phyloP scores from a whole-genome alignment of 805 yeast species.

The Metschnikowia kofuensis region DNA sequence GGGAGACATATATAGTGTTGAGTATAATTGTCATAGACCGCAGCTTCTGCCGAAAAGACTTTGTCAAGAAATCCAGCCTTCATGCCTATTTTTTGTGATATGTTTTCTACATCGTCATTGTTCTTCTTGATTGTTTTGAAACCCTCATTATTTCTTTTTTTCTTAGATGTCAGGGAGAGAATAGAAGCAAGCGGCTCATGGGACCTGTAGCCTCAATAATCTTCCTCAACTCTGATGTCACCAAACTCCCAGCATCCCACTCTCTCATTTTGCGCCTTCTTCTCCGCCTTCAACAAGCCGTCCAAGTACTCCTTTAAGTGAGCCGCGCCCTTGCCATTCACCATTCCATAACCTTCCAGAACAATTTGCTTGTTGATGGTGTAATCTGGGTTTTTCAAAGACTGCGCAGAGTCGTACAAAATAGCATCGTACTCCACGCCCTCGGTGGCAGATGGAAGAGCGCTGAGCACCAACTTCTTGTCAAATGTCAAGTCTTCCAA shows the following conservation, averaged over 20 bases:
- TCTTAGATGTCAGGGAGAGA: no score
- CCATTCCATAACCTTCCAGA: slow-evolving; percentile 58
- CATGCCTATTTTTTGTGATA: no score
- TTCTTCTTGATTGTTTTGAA: no score
- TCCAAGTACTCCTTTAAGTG: slow-evolving; percentile 36
- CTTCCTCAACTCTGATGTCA: slow-evolving; percentile 61
- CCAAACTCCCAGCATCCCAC: slow-evolving; percentile 77
- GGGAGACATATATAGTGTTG: no score
- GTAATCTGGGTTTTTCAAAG: slow-evolving; percentile 50
- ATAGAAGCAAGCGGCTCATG: no score
- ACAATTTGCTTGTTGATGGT: slow-evolving; percentile 61
- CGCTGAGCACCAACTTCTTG: slow-evolving; percentile 53
- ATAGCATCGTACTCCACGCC: slow-evolving; percentile 50
- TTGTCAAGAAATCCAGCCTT: no score
- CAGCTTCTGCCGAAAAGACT: no score
- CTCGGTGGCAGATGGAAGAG: slow-evolving; percentile 37
- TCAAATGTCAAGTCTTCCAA: slow-evolving; percentile 53
- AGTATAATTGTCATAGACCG: no score
- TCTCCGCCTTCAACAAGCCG: slow-evolving; percentile 42
- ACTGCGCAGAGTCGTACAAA: slow-evolving; percentile 55
- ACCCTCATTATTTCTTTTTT: no score
- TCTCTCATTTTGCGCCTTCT: slow-evolving; percentile 47
- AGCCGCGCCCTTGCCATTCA: slow-evolving; percentile 31
- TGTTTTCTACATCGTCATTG: no score
- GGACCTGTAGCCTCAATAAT: slow-evolving; percentile 4